Conservation (phyloP, 2,329 filamentous ascomycete species). For the Pestalotiopsis fici region DNA sequence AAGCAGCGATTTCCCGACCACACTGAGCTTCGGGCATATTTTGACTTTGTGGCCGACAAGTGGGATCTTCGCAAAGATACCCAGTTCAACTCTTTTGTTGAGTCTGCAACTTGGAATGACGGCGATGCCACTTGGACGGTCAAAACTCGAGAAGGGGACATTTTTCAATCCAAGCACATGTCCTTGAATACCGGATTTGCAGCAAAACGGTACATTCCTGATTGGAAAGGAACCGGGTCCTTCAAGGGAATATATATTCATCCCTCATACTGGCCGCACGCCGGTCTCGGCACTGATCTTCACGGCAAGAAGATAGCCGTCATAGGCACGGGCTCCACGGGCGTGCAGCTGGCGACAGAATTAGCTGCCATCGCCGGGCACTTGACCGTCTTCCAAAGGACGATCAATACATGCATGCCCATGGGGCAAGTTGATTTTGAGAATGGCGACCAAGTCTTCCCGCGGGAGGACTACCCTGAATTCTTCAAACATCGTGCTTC, state of each 20-base stretch:
- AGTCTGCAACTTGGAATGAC: constrained; percentile 39
- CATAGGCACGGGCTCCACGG: constrained; percentile 31
- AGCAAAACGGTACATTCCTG: constrained; percentile 32
- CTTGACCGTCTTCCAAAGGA: constrained; percentile 25
- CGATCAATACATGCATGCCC: constrained; percentile 23
- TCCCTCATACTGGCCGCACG: constrained; percentile 26
- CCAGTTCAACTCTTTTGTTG: constrained; percentile 43
- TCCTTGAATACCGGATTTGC: constrained; percentile 32
- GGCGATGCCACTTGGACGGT: constrained; percentile 35
- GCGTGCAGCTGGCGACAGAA: constrained; percentile 28
- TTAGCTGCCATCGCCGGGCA: constrained; percentile 21
- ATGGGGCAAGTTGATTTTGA: constrained; percentile 28
- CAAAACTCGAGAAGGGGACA: constrained; percentile 20
- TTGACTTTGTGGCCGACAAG: constrained; percentile 44
- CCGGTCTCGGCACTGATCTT: constrained; percentile 33
- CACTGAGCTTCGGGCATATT: constrained; percentile 44
- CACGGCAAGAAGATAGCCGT: constrained; percentile 26
- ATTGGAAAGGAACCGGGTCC: constrained; percentile 37
- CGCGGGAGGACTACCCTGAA: constrained; percentile 47
- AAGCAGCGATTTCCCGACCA: constrained; percentile 37
- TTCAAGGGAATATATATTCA: constrained; percentile 27
- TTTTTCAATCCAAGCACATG: constrained; percentile 25
- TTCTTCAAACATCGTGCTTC: constrained; percentile 53
- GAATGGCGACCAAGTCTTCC: constrained; percentile 23
- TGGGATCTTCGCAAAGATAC: constrained; percentile 43